Conservation (phyloP, 345 rosid species). For the Salix caprea region DNA sequence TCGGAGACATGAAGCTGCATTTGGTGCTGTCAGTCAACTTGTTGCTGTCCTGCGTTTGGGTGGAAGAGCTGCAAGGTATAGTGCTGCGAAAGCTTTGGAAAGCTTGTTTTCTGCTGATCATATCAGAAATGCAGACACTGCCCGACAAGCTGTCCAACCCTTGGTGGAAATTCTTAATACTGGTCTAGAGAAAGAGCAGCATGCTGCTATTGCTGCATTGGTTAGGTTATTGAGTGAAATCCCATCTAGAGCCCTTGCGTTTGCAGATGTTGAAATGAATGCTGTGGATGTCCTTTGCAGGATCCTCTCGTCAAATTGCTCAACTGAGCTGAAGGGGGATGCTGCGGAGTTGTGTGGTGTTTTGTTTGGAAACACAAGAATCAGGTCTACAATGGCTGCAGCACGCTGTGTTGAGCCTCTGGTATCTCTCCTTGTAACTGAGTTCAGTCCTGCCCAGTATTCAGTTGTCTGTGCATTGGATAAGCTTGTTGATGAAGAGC, state of each 20-base stretch:
- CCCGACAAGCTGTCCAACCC: constrained; percentile 98
- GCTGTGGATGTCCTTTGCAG: constrained; percentile 97
- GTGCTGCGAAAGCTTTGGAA: constrained; percentile 97
- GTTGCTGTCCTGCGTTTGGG: constrained; percentile 95
- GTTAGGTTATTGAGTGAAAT: constrained; percentile 93
- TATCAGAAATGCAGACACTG: constrained; percentile 86
- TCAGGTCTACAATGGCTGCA: constrained; percentile 94
- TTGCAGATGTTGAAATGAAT: constrained; percentile 97
- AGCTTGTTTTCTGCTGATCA: constrained; percentile 96
- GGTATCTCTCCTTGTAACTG: constrained; percentile 87
- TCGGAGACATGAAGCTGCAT: constrained; percentile 93
- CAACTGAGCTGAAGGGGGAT: constrained; percentile 95
- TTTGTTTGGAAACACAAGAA: constrained; percentile 84
- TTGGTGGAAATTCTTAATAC: constrained; percentile 94
- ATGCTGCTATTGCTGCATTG: constrained; percentile 97
- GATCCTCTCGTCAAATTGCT: constrained; percentile 86
- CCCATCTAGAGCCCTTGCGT: constrained; percentile 91
- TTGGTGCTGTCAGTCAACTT: constrained; percentile 91
- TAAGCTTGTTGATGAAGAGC: constrained; percentile 96
- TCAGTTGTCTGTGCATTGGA: constrained; percentile 93
- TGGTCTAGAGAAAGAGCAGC: constrained; percentile 94
- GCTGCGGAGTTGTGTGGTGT: constrained; percentile 97
- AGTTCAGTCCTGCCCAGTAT: constrained; percentile 89
- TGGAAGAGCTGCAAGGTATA: constrained; percentile 93
- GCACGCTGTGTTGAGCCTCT: constrained; percentile 98